Base-by-base conservation (phyloP, 768 basidiomycete species). In the Wakefieldia striispora region DNA sequence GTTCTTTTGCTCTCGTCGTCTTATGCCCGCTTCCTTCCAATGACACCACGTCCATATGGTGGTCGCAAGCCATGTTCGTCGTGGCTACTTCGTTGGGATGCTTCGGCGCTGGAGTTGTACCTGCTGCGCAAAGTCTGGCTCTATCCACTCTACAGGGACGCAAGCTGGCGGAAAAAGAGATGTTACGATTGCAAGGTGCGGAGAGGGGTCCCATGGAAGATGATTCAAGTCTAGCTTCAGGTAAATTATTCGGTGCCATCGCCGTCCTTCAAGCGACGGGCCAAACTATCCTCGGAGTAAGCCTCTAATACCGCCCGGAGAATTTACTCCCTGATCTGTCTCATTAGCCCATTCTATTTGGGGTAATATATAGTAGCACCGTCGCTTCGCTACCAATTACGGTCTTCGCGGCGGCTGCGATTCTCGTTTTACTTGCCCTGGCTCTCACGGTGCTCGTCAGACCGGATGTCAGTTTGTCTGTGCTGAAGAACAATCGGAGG, bases 61-160 rank as follows among this genome's bases (percentile, higher is more conserved):
- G 63, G 64, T 64, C 63, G 0, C 73, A 80, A 57, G 38, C 65
- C 4, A 53, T 79, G 34, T 91, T 86, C 57, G 70, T 82, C 11
- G 78, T 70, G 0, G 72, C 83, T 24, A 86, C 86, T 1, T 79
- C 79, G 31, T 61, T 91, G 35, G 77, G 81, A 6, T 79, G 80
- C 17, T 77, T 87, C 37, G 84, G 85, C 12, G 79, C 82, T 3
- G 89, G 87, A 4, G 78, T 84, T 13, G 77, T 79, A 47, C 88
- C 89, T 8, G 77, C 84, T 1, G 64, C 81, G 44, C 84, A 89
- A 52, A 87, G 85, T n/a, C 72, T 91, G 9, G 88, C 86, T 0
- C 71, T 90, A 5, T 86, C 80, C 56, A 73, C 87, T n/a, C 53
- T 79, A n/a, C 72, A 75, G 31, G 61, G 61, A 37, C 64, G 58